Base-by-base conservation (phyloP, 495 filamentous ascomycete species). In the Amphirosellinia nigrospora region DNA sequence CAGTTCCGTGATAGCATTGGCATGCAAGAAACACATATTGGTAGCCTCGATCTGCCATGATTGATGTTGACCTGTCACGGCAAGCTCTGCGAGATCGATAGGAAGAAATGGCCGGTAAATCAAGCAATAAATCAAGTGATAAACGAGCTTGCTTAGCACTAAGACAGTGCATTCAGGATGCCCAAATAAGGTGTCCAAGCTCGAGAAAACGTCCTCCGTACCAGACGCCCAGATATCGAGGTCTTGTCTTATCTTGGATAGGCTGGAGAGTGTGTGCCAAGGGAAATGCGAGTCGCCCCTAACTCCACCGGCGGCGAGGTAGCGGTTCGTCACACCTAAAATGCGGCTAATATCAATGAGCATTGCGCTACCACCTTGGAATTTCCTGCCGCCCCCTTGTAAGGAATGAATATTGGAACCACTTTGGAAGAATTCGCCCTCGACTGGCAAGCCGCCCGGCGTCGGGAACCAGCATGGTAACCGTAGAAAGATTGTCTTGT, bases 11-110 rank as follows among this genome's bases (percentile, higher is more conserved):
- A 96, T 93, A 0, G 92, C 92, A 78, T 95, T 96, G 10, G 93
- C 92, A 72, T 96, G 93, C 19, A 92, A 84, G 77, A 96, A 94
- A 78, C 93, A 95, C 62, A 94, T 86, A 69, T 94, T 93, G 0
- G 92, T 94, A 0, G 92, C 91, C 73, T 94, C 92, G 62, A 94
- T 94, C 78, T 95, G 93, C 93, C 93, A 96, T 41, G 91, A 93
- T 75, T 94, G 92, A 71, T 96, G 92, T 74, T 95, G 93, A 0
- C 92, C 91, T 0, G 88, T 89, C 23, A 91, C 91, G 43, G 91
- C 86, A 9, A 95, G 84, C 72, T 95, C 92, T 26, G 90, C 86
- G 10, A 95, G 83, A 79, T 94, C 92, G 48, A 96, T 91, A 2
- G 93, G 93, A 16, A 96, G 83, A 75, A 95, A 96, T 0, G 92